These are phyloP conservation scores for Ogataea neopini DNA, from an alignment of 805 yeast genomes.

Conservation along the genomic window DNA sequence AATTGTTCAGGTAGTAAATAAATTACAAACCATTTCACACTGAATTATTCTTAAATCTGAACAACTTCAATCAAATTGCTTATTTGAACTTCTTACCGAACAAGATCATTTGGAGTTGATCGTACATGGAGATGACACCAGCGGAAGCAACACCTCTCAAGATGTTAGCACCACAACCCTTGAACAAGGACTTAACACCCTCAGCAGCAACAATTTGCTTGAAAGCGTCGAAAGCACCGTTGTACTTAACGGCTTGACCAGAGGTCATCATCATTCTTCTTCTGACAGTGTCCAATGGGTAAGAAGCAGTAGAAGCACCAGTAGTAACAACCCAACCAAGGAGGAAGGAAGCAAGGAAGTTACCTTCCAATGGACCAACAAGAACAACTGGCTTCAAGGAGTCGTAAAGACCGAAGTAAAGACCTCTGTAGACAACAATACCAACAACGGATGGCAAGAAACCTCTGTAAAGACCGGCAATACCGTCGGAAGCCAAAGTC, in stretches of 20 bases:
- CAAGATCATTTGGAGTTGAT: slow-evolving; percentile 90
- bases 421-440: slow-evolving; percentile 98
- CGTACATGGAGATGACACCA: slow-evolving; percentile 97
- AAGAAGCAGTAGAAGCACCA: slow-evolving; percentile 97
- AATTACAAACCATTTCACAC: not conserved
- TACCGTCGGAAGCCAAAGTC: slow-evolving; percentile 93
- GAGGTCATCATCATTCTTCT: slow-evolving; percentile 99
- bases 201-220: slow-evolving; percentile 90
- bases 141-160: slow-evolving; percentile 99
- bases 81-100: slow-evolving; percentile 94
- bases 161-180: slow-evolving; percentile 99
- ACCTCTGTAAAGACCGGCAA: slow-evolving; percentile 99
- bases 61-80: slow-evolving; percentile 26
- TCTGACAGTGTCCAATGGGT: slow-evolving; percentile 99
- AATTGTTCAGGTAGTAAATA: not conserved
- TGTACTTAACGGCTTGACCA: slow-evolving; percentile 96
- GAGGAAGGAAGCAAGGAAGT: slow-evolving; percentile 92
- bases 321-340: slow-evolving; percentile 98
- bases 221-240: slow-evolving; percentile 94
- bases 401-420: slow-evolving; percentile 97
- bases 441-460: slow-evolving; percentile 98
- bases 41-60: not conserved
- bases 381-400: slow-evolving; percentile 93
- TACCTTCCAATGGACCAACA: slow-evolving; percentile 92
- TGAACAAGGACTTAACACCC: slow-evolving; percentile 91